A percentile compares a stretch with the other conserved stretches of the same genome.
These are phyloP conservation scores for Termitomyces sp. DNA, from an alignment of 768 basidiomycete species.

Conservation along the genomic window DNA sequence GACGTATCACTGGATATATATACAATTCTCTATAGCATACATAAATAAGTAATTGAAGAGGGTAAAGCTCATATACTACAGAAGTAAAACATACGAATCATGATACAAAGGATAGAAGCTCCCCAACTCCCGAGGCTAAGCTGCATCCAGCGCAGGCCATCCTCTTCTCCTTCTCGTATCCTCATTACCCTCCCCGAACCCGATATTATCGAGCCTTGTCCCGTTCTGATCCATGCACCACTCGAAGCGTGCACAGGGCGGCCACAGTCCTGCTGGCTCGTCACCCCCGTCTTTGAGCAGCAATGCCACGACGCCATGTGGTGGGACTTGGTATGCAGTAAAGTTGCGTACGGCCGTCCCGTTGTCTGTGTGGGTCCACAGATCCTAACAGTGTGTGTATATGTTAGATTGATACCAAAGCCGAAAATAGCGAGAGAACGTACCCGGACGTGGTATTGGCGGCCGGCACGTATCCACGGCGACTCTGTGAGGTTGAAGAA, in stretches of 20 bases:
- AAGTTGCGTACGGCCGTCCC: constrained; percentile 64
- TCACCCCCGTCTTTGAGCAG: constrained; percentile 64
- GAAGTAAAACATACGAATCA: background rate
- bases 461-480: constrained; percentile 62
- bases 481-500: constrained; percentile 63
- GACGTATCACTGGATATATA: no score
- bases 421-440: constrained; percentile 11
- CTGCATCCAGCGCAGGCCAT: background rate
- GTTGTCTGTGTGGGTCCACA: constrained; percentile 73
- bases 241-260: constrained; percentile 53
- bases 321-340: constrained; percentile 48
- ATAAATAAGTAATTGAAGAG: background rate
- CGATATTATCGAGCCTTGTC: constrained; percentile 27
- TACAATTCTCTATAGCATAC: background rate
- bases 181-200: constrained; percentile 10
- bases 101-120: background rate
- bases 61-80: background rate
- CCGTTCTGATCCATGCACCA: constrained; percentile 66
- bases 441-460: constrained; percentile 59
- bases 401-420: background rate
- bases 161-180: constrained; percentile 4
- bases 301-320: constrained; percentile 69
- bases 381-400: constrained; percentile 47
- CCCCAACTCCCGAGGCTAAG: background rate
- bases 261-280: constrained; percentile 56